These are phyloP conservation scores for Striga hermonthica DNA, from an alignment of 305 asterid species.

Conservation along the genomic window DNA sequence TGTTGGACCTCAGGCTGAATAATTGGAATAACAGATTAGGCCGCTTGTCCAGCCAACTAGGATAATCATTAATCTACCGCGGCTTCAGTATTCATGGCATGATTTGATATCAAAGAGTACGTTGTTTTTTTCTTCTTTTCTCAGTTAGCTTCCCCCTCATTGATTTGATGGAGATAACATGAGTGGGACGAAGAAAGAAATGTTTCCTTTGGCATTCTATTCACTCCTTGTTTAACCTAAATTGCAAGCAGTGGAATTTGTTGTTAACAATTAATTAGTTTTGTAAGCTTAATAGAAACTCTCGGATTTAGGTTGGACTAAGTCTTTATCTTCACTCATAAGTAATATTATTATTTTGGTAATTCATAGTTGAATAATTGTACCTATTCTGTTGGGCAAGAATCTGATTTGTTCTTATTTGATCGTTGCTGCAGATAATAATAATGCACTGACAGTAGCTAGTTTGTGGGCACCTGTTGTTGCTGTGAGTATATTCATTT, in stretches of 20 bases:
- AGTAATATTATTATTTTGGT: neutral
- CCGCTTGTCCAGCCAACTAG: conserved; percentile 83
- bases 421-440: conserved; percentile 60
- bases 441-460: conserved; percentile 64
- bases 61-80: conserved; percentile 46
- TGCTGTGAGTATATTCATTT: conserved; percentile 65
- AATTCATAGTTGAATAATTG: conserved; percentile 7
- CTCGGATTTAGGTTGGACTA: conserved; percentile 1
- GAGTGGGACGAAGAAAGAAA: conserved; percentile 15
- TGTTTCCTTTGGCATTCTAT: neutral
- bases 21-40: conserved; percentile 58
- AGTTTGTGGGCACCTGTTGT: conserved; percentile 96
- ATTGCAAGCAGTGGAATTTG: neutral
- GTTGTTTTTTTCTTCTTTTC: conserved; percentile 28
- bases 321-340: neutral
- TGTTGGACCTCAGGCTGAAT: conserved; percentile 25
- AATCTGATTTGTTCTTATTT: conserved; percentile 36
- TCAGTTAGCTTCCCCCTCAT: conserved; percentile 15
- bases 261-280: neutral
- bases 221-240: conserved; percentile 11
- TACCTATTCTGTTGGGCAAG: conserved; percentile 3
- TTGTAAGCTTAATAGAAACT: conserved; percentile 21
- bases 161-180: conserved; percentile 25
- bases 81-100: conserved; percentile 82
- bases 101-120: conserved; percentile 77